Base-by-base conservation (phyloP, 2,329 filamentous ascomycete species). In the Ophiostoma sp. region DNA sequence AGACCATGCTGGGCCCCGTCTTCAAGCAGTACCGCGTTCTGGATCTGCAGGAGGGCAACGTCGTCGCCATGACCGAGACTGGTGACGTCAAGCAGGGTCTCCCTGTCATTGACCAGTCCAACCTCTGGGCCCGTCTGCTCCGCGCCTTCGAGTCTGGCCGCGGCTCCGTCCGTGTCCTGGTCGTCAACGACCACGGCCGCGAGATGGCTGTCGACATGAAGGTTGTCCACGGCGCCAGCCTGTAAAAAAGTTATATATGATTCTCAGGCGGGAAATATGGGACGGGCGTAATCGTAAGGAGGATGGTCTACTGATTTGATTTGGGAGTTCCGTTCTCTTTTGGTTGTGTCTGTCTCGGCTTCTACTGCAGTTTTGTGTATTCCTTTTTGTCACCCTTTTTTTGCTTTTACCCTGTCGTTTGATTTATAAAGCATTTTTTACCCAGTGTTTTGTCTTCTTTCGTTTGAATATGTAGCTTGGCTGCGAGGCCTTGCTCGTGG, bases 1-100 rank as follows among this genome's bases (percentile, higher is more conserved):
- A 99, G 90, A 98, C 94, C 84, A 98, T 99, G 93, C 91, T 96
- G 74, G 95, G 94, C 76, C 95, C 95, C 73, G 89, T 98, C 84
- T 97, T 98, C 92, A 98, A 98, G 92, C 95, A 98, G 87, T 99
- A 99, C 90, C 93, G 95, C 78, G 94, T 99, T 79, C 90, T 99
- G 72, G 95, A 99, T 85, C 90, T 99, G 81, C 89, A 93, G 80
- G 91, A 96, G 74, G 93, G 86, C 75, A 8, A 71, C 78, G 81
- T 99, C 77, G 92, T 96, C 74, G 93, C 93, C 85, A 98, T 99
- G 93, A 99, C 95, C 78, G 95, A 99, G 90, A 92, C 89, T 73
- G 93, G 95, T 76, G 94, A 99, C 79, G 93, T 99, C 85, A 98
- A 98, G 91, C 93, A 97, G 83, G 88, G 87, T 76, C 86, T 99